phyloP scores from a whole-genome alignment of 345 rosid genomes.

The Adansonia digitata region DNA sequence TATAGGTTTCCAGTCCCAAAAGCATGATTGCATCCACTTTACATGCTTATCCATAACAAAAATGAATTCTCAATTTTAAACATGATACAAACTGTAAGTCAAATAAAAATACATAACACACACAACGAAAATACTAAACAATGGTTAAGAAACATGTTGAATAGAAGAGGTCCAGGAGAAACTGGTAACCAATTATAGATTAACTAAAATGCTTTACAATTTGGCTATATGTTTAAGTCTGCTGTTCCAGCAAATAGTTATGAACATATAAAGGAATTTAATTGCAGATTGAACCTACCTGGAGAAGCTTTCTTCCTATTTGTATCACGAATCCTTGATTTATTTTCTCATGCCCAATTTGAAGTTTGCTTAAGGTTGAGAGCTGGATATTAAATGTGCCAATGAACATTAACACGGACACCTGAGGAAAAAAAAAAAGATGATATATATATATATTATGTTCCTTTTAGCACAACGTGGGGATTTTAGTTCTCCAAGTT shows the following conservation, averaged over 20 bases:
- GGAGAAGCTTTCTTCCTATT: slow-evolving; percentile 59
- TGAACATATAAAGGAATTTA: slow-evolving; percentile 3
- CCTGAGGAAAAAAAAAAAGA: slow-evolving; percentile 39
- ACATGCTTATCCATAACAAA: neutral
- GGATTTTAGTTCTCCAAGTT: neutral
- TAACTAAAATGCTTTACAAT: neutral
- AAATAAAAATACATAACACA: neutral
- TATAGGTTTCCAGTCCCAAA: neutral
- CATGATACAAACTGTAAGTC: neutral
- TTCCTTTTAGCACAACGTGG: neutral
- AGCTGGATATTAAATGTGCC: slow-evolving; percentile 42
- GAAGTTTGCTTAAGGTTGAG: slow-evolving; percentile 21
- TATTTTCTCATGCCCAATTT: slow-evolving; percentile 22
- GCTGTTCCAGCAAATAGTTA: neutral
- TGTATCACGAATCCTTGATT: slow-evolving; percentile 41
- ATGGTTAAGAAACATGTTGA: neutral
- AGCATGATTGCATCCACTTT: neutral
- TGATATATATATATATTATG: neutral
- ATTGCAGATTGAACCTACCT: slow-evolving; percentile 37
- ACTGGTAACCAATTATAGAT: neutral
- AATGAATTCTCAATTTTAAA: neutral
- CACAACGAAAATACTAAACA: neutral
- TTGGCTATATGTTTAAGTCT: neutral
- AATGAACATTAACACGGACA: slow-evolving; percentile 44
- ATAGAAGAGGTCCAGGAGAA: neutral